These are phyloP conservation scores for Takashimella tepidaria DNA, from an alignment of 1,284 basidiomycete species.

Conservation along the genomic window DNA sequence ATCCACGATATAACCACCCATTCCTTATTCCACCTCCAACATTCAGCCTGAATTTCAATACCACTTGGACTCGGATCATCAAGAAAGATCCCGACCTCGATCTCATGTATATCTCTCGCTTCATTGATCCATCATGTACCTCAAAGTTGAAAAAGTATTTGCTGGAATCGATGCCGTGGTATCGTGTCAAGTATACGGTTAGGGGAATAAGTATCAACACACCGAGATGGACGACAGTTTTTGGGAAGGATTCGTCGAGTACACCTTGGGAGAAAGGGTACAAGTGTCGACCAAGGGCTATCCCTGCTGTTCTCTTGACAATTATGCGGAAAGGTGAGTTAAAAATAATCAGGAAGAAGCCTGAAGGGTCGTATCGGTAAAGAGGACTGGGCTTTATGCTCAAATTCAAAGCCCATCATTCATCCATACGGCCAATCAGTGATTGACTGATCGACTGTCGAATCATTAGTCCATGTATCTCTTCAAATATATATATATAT, in stretches of 20 bases:
- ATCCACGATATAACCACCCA: slow-evolving; percentile 25
- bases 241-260: slow-evolving; percentile 38
- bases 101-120: slow-evolving; percentile 28
- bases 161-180: slow-evolving; percentile 37
- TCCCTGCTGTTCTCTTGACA: slow-evolving; percentile 24
- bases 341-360: too few relatives aligned
- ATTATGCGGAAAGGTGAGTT: slow-evolving; percentile 29
- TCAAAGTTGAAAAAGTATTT: slow-evolving; percentile 32
- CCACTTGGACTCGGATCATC: slow-evolving; percentile 14
- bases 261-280: slow-evolving; percentile 29
- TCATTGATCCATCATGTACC: slow-evolving; percentile 20
- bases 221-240: slow-evolving; percentile 43
- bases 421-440: too few relatives aligned
- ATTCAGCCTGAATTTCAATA: slow-evolving; percentile 12
- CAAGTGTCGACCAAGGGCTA: slow-evolving; percentile 32
- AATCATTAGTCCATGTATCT: too few relatives aligned
- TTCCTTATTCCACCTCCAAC: slow-evolving; percentile 17
- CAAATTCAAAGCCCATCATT: too few relatives aligned
- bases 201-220: slow-evolving; percentile 38
- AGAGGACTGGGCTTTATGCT: too few relatives aligned
- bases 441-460: too few relatives aligned
- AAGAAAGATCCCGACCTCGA: slow-evolving; percentile 27
- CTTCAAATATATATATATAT: too few relatives aligned
- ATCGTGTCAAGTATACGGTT: slow-evolving; percentile 39
- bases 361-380: too few relatives aligned